These are phyloP conservation scores for Leccinum colubrinum DNA, from an alignment of 1,284 basidiomycete species.

Conservation along the genomic window DNA sequence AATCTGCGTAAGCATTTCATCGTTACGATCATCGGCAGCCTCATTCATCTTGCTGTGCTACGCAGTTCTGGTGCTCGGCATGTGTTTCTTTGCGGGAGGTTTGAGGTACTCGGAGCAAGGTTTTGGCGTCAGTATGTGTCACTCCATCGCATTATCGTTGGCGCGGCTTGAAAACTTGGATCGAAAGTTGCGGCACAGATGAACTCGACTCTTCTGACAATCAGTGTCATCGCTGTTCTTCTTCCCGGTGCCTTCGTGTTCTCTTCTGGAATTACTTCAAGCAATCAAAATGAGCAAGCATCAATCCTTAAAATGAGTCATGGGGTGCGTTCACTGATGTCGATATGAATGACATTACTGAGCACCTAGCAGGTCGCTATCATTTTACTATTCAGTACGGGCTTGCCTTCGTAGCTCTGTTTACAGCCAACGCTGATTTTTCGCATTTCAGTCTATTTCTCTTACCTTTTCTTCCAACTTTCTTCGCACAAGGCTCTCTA, in stretches of 20 bases:
- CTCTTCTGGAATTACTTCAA: constrained; percentile 34
- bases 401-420: constrained; percentile 3
- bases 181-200: constrained; percentile 69
- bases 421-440: constrained; percentile 3
- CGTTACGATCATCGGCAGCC: background rate
- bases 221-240: constrained; percentile 79
- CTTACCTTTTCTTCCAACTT: constrained; percentile 83
- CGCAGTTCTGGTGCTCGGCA: constrained; percentile 68
- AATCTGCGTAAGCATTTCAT: constrained; percentile 56
- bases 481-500: constrained; percentile 82
- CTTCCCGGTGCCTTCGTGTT: constrained; percentile 71
- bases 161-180: constrained; percentile 9
- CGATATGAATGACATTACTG: constrained; percentile 2
- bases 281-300: constrained; percentile 15
- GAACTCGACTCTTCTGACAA: constrained; percentile 76
- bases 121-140: constrained; percentile 60
- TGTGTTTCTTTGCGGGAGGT: constrained; percentile 82
- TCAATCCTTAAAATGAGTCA: constrained; percentile 76
- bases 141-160: background rate
- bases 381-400: constrained; percentile 75
- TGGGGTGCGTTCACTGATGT: constrained; percentile 53
- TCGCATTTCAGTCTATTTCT: constrained; percentile 53
- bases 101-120: constrained; percentile 74
- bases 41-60: background rate
- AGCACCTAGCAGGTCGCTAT: constrained; percentile 59